Percentiles rank a stretch among this genome's conserved stretches.
phyloP scores from a whole-genome alignment of 768 basidiomycete genomes.

The Suillus americanus region DNA sequence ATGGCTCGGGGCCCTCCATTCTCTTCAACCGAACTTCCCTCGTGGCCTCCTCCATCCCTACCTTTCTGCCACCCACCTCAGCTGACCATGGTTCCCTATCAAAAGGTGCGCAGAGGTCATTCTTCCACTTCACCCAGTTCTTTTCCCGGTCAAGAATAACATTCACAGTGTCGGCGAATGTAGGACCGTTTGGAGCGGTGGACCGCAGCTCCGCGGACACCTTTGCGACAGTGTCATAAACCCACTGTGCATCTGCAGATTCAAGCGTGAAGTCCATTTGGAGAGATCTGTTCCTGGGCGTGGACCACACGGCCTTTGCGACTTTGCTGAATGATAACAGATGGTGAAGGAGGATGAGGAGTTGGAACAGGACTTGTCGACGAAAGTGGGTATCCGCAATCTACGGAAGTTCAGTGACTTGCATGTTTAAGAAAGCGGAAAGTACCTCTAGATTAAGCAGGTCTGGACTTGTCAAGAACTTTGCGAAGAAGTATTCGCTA shows the following conservation, averaged over 20 bases:
- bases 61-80: constrained; percentile 46
- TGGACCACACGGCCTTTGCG: constrained; percentile 59
- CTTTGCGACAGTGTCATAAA: constrained; percentile 65
- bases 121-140: constrained; percentile 93
- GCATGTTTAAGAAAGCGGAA: constrained; percentile 10
- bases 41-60: constrained; percentile 66
- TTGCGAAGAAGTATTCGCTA: constrained; percentile 89
- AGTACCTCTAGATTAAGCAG: constrained; percentile 84
- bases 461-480: constrained; percentile 87
- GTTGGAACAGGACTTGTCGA: constrained; percentile 88
- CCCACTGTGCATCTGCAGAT: constrained; percentile 68
- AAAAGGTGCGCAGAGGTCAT: constrained; percentile 75
- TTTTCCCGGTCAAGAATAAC: constrained; percentile 78
- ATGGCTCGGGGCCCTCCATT: constrained; percentile 57
- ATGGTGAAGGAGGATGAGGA: constrained; percentile 75
- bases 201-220: constrained; percentile 56
- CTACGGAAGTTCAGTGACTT: constrained; percentile 38
- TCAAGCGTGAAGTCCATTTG: constrained; percentile 84
- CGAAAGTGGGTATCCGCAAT: constrained; percentile 90
- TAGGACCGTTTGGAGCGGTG: constrained; percentile 75
- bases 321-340: constrained; percentile 72
- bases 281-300: constrained; percentile 70
- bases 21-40: constrained; percentile 48
- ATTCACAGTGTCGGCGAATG: constrained; percentile 72
- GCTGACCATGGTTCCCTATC: constrained; percentile 67